These are phyloP conservation scores for Trypanosoma boissoni DNA, from an alignment of 208 protist genomes.

Conservation along the genomic window DNA sequence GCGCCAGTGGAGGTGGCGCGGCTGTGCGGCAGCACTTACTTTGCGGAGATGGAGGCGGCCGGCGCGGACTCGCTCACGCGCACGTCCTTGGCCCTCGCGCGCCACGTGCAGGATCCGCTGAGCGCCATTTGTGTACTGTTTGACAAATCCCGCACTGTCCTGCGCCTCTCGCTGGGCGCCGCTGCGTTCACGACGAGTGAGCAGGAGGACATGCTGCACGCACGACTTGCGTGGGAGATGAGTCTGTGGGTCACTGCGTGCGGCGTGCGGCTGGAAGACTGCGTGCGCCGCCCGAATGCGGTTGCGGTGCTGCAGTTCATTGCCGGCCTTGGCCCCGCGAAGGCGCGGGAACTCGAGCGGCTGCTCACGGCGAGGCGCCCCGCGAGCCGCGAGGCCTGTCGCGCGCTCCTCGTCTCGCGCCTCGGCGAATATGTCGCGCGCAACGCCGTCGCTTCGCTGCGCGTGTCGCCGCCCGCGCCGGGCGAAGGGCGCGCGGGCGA, in stretches of 20 bases:
- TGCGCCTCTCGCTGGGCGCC: conserved; percentile 51
- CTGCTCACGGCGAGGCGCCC: conserved; percentile 23
- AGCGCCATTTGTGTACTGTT: conserved; percentile 60
- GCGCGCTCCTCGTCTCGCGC: conserved; percentile 29
- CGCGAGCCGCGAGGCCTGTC: conserved; percentile 33
- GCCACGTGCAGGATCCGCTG: conserved; percentile 78
- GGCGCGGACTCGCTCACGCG: conserved; percentile 40
- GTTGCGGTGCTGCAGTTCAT: conserved; percentile 73
- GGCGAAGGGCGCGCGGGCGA: neutral
- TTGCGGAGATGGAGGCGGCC: conserved; percentile 45
- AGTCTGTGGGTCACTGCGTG: conserved; percentile 66
- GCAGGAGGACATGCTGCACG: conserved; percentile 54
- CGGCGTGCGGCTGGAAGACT: conserved; percentile 65
- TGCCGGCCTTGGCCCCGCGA: conserved; percentile 59
- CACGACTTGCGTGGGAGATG: conserved; percentile 76
- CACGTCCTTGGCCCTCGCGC: conserved; percentile 49
- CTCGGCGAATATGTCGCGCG: conserved; percentile 46
- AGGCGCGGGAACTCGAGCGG: conserved; percentile 43
- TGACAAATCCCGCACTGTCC: conserved; percentile 55
- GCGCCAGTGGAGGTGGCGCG: conserved; percentile 65
- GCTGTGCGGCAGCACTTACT: conserved; percentile 51
- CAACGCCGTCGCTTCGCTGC: conserved; percentile 52
- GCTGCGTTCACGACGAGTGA: conserved; percentile 25
- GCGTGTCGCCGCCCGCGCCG: conserved; percentile 26
- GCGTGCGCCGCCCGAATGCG: conserved; percentile 43